Conservation (phyloP, 768 basidiomycete species). For the Crepidotus variabilis region DNA sequence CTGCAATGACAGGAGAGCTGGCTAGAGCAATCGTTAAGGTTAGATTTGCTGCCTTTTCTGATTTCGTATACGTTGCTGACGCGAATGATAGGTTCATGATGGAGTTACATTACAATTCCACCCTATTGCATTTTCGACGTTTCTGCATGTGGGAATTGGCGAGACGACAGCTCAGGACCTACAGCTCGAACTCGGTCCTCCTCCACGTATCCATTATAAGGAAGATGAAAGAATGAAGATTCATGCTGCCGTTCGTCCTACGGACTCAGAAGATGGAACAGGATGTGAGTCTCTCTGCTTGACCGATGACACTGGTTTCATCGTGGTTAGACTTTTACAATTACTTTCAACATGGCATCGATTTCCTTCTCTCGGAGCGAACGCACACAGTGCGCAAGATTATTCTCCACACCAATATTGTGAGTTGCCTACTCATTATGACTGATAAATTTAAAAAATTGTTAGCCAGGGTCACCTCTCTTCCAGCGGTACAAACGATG, state of each 20-base stretch:
- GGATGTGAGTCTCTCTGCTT: conserved; percentile 41
- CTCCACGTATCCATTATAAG: conserved; percentile 76
- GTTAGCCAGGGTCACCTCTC: conserved; percentile 79
- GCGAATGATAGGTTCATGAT: conserved; percentile 55
- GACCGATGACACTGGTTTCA: neutral
- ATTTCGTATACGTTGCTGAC: neutral
- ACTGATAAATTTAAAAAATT: conserved; percentile 1
- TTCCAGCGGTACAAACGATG: conserved; percentile 93
- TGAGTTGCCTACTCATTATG: conserved; percentile 29
- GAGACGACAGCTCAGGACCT: conserved; percentile 83
- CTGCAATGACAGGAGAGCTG: conserved; percentile 71
- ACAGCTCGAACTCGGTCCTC: conserved; percentile 73
- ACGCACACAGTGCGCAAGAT: conserved; percentile 81
- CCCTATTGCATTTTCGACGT: conserved; percentile 39
- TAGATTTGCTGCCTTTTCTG: conserved; percentile 8
- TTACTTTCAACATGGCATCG: conserved; percentile 89
- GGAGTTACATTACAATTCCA: conserved; percentile 71
- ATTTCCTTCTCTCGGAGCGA: conserved; percentile 74
- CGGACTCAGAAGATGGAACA: conserved; percentile 38
- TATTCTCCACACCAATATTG: conserved; percentile 83
- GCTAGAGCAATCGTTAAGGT: conserved; percentile 68
- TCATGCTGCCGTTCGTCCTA: conserved; percentile 46
- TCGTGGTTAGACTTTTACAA: conserved; percentile 74
- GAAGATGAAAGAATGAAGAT: conserved; percentile 89
- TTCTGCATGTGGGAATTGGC: conserved; percentile 62